Base-by-base conservation (phyloP, 1,284 basidiomycete species). In the Cryptococcus sp. region DNA sequence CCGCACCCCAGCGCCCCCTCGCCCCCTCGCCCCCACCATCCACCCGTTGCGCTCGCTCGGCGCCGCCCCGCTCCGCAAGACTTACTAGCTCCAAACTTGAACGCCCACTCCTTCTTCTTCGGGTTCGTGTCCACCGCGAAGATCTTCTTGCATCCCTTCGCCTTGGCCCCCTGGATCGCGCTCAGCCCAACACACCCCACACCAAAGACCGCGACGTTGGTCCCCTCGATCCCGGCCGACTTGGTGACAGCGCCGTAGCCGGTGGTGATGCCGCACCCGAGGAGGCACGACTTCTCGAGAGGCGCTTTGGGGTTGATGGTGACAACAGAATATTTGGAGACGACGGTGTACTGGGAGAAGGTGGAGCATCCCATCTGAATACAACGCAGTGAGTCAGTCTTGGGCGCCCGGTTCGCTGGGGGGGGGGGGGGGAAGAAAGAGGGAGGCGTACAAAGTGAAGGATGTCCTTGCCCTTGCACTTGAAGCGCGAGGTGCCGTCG, bases 341-440 rank as follows among this genome's bases (percentile, higher is more conserved):
- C 93, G 55, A 98, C 96, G 12, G 96, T 98, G 82, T 98, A 99
- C 77, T 98, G 94, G 23, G 92, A 94, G 80, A 99, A 98, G 4
- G 95, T 96, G 46, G 94, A 97, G 21, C 88, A 91, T 47, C 95
- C 95, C 96, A 98, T 99, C 91, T 94, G 61, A 3, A 21, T n/a
- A n/a, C n/a, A n/a, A n/a, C n/a, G n/a, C n/a, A n/a, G n/a, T n/a
- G n/a, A n/a, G 24, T 38, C 40, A 40, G 12, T 12, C n/a, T 39
- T 39, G 38, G 38, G 38, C n/a, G n/a, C 12, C 38, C 38, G 12
- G n/a, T 12, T 39, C 24, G 35, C 15, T 23, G 52, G 6, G 3
- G 21, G 43, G 46, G 13, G 18, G 20, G 51, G 12, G 47, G 50
- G 35, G 12, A 23, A 43, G 33, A n/a, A 36, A 5, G 50, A 37